These are phyloP conservation scores for Zelonia costaricensis DNA, from an alignment of 208 protist species.

Conservation along the genomic window DNA sequence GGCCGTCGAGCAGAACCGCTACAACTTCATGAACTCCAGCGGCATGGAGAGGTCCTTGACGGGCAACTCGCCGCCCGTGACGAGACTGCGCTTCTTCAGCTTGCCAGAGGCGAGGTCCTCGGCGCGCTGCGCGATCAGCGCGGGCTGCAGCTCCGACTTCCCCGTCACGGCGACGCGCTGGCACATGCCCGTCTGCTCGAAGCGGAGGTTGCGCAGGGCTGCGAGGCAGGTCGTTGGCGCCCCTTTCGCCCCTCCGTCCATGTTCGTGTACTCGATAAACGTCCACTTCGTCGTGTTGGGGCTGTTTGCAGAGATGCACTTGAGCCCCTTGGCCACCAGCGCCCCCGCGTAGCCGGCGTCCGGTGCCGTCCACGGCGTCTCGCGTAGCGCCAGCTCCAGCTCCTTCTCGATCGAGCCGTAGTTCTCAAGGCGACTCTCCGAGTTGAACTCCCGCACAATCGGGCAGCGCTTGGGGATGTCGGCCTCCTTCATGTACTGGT, in stretches of 20 bases:
- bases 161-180: conserved; percentile 68
- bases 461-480: conserved; percentile 66
- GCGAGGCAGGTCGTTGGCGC: conserved; percentile 40
- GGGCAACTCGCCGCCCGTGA: conserved; percentile 39
- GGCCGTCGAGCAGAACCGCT: no score
- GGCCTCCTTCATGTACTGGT: conserved; percentile 65
- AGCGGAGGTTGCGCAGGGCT: conserved; percentile 68
- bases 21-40: conserved; percentile 59
- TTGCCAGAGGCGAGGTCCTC: conserved; percentile 31
- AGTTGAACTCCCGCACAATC: conserved; percentile 64
- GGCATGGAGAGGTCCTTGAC: conserved; percentile 60
- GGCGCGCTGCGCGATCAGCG: conserved; percentile 30
- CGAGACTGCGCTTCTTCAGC: conserved; percentile 34
- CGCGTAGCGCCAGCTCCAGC: conserved; percentile 27
- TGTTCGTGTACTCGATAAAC: conserved; percentile 75
- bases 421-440: conserved; percentile 35
- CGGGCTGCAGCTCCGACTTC: conserved; percentile 39
- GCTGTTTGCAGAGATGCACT: conserved; percentile 53
- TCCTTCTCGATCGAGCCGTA: conserved; percentile 49
- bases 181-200: conserved; percentile 67
- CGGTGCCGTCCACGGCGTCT: conserved; percentile 46
- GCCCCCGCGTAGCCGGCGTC: conserved; percentile 57
- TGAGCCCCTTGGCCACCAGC: conserved; percentile 62
- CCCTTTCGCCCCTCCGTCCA: conserved; percentile 24
- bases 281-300: conserved; percentile 80